Conservation (phyloP, 2,329 filamentous ascomycete genomes). For the Didymella segeticola region DNA sequence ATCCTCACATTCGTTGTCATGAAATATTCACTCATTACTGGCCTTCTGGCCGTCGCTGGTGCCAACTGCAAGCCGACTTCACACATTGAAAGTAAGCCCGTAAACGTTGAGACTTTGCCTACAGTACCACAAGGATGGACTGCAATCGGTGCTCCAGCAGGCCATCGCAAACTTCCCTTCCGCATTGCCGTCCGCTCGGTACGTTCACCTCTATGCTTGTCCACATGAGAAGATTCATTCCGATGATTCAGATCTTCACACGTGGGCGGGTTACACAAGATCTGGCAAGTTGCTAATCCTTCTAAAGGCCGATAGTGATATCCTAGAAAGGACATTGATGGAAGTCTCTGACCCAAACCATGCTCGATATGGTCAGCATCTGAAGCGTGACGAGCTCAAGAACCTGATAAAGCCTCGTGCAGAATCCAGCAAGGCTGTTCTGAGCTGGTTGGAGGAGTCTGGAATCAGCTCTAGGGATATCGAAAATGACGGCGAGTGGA, state of each 20-base stretch:
- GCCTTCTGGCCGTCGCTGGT: conserved; percentile 42
- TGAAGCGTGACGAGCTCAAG: conserved; percentile 67
- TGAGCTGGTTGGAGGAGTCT: conserved; percentile 62
- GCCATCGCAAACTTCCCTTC: conserved; percentile 44
- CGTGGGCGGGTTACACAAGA: conserved; percentile 3
- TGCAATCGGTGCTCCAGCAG: conserved; percentile 41
- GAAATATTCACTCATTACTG: conserved; percentile 40
- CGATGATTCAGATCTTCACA: neutral
- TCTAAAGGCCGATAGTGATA: conserved; percentile 56
- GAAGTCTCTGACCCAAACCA: conserved; percentile 68
- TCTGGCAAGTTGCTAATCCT: conserved; percentile 23
- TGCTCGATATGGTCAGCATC: conserved; percentile 65
- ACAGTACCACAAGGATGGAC: conserved; percentile 47
- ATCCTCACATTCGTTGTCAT: conserved; percentile 21
- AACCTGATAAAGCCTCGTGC: conserved; percentile 60
- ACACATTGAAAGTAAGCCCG: conserved; percentile 35
- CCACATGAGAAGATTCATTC: neutral
- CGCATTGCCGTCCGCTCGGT: conserved; percentile 50
- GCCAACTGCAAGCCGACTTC: conserved; percentile 37
- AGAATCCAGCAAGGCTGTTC: conserved; percentile 57
- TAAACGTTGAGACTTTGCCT: conserved; percentile 40
- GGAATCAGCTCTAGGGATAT: conserved; percentile 56
- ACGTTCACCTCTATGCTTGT: conserved; percentile 15
- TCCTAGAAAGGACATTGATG: conserved; percentile 65
- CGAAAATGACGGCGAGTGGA: conserved; percentile 64